These are phyloP conservation scores for Tetrahymena borealis DNA, from an alignment of 73 alveolate species.

Conservation along the genomic window DNA sequence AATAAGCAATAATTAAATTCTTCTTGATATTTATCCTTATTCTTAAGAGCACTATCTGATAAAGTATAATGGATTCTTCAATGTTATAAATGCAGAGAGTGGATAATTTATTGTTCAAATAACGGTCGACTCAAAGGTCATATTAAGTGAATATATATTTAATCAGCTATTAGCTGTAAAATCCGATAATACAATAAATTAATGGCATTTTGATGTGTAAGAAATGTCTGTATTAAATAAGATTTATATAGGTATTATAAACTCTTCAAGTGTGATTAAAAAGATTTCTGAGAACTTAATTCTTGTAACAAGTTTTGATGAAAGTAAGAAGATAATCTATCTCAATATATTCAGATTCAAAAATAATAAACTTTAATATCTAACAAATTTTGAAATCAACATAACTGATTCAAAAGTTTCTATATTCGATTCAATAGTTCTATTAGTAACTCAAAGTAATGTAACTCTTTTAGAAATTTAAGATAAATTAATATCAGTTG, in stretches of 20 bases:
- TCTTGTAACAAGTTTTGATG: not conserved
- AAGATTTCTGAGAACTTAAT: not conserved
- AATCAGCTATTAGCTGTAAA: not conserved
- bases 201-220: not conserved
- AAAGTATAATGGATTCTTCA: not conserved
- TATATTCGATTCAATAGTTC: not conserved
- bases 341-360: not conserved
- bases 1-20: not conserved
- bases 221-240: not conserved
- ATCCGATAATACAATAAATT: not conserved
- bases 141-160: not conserved
- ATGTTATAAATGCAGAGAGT: not conserved
- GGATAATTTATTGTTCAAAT: not conserved
- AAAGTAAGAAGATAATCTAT: not conserved
- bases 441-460: too few species aligned
- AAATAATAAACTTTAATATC: not conserved
- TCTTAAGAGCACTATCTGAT: not conserved
- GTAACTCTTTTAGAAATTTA: not conserved
- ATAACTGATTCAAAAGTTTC: not conserved
- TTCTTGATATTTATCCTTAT: not conserved
- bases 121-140: not conserved
- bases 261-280: not conserved
- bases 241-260: not conserved
- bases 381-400: not conserved
- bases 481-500: not conserved